Conservation (phyloP, 176 grass and related monocot genomes). For the Alloteropsis semialata region DNA sequence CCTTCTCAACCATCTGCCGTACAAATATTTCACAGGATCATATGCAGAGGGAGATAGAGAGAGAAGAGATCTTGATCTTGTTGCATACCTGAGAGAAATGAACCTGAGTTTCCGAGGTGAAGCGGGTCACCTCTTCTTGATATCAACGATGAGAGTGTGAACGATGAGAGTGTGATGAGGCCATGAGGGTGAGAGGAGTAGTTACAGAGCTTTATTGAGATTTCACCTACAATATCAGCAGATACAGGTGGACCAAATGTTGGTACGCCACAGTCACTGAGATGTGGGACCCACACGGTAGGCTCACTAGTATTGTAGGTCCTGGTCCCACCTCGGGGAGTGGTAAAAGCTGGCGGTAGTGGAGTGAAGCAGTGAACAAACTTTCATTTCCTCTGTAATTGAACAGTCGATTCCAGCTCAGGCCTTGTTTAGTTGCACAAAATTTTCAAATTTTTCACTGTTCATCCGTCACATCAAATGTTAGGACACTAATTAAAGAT, state of each 20-base stretch:
- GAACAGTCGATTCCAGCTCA: no score
- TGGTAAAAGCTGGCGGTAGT: not conserved
- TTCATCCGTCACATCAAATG: no score
- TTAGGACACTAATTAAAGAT: no score
- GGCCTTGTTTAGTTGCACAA: no score
- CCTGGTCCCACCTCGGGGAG: not conserved
- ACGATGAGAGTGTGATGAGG: not conserved
- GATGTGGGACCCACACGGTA: not conserved
- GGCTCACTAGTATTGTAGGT: not conserved
- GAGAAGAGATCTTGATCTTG: not conserved
- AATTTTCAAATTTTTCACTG: no score
- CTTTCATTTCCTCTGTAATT: not conserved
- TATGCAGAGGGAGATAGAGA: not conserved
- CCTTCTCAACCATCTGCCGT: not conserved
- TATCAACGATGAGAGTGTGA: not conserved
- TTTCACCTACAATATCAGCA: not conserved
- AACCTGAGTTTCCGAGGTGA: conserved; percentile 17
- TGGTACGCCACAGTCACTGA: not conserved
- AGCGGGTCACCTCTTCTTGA: not conserved
- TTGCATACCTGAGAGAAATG: not conserved
- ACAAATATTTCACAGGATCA: not conserved
- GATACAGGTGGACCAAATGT: not conserved
- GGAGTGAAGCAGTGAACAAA: not conserved
- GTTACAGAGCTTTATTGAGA: not conserved
- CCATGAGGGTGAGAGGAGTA: not conserved